Conservation (phyloP, 139 green algal genomes). For the Chlamydomonas sp. region DNA sequence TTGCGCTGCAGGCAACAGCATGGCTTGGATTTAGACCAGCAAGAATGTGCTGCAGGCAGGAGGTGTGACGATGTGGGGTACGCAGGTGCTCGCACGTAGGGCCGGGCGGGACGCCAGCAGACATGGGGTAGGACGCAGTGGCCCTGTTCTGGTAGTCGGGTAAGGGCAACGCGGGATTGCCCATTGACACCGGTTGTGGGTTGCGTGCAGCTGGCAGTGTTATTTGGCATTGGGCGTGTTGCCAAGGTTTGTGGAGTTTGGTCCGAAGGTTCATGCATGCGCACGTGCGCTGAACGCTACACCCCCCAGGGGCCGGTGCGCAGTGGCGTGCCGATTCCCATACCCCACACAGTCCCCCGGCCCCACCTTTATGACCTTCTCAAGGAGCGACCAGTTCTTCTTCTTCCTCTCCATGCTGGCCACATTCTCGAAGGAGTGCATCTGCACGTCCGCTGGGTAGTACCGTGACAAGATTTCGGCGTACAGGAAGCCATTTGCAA, state of each 20-base stretch:
- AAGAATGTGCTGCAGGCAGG: neutral
- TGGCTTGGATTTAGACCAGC: neutral
- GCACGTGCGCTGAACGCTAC: neutral
- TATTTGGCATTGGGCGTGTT: no score
- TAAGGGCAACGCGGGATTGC: no score
- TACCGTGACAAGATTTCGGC: slow-evolving; percentile 76
- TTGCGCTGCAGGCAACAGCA: slow-evolving; percentile 45
- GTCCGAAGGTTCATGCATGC: no score
- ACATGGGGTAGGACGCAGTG: no score
- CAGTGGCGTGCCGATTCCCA: no score
- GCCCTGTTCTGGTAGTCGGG: no score
- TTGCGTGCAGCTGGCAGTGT: no score
- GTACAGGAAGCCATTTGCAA: slow-evolving; percentile 76
- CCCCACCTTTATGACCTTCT: slow-evolving; percentile 75
- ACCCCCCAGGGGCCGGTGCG: neutral
- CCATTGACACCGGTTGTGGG: no score
- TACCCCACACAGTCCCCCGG: neutral
- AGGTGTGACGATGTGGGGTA: no score
- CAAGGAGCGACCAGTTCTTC: slow-evolving; percentile 73
- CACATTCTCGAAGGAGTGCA: slow-evolving; percentile 81
- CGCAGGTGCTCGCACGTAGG: no score
- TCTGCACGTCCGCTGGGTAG: slow-evolving; percentile 73
- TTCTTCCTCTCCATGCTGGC: slow-evolving; percentile 72
- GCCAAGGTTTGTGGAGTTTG: no score
- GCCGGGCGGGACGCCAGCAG: no score